Evolutionary conservation across 805 yeast species (phyloP).

Genomic region (Starmerella sirachaensis): DNA sequence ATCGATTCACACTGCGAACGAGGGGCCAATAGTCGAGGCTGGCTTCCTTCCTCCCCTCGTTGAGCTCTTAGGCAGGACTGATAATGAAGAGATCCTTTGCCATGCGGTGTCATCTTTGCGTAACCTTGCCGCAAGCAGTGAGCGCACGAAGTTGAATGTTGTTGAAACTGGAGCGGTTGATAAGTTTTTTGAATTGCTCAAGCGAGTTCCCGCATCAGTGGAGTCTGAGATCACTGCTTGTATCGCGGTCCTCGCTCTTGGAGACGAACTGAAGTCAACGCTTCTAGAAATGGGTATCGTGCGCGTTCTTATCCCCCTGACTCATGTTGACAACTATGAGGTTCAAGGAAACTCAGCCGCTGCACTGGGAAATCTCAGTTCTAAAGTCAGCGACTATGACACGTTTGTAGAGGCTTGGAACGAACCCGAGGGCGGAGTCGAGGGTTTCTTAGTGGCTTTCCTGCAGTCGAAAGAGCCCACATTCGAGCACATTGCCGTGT

Average conservation of each 20-base stretch:
- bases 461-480: constrained; percentile 77
- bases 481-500: constrained; percentile 92
- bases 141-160: constrained; percentile 80
- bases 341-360: constrained; percentile 98
- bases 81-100: constrained; percentile 93
- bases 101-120: constrained; percentile 95
- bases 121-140: constrained; percentile 91
- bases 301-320: constrained; percentile 82
- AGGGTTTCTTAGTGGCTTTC: constrained; percentile 70
- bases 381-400: constrained; percentile 74
- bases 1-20: constrained; percentile 92
- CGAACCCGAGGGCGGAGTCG: constrained; percentile 70
- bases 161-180: constrained; percentile 92
- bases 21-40: constrained; percentile 89
- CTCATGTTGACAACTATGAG: constrained; percentile 76
- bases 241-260: constrained; percentile 89
- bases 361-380: constrained; percentile 88
- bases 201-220: constrained; percentile 73
- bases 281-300: constrained; percentile 73
- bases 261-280: constrained; percentile 83
- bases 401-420: constrained; percentile 71
- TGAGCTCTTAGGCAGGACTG: constrained; percentile 57
- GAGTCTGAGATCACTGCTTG: constrained; percentile 96
- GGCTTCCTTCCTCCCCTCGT: constrained; percentile 92
- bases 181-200: constrained; percentile 76